Evolutionary conservation across 2,329 filamentous ascomycete species (phyloP).

Genomic region (Leptographium flavum): DNA sequence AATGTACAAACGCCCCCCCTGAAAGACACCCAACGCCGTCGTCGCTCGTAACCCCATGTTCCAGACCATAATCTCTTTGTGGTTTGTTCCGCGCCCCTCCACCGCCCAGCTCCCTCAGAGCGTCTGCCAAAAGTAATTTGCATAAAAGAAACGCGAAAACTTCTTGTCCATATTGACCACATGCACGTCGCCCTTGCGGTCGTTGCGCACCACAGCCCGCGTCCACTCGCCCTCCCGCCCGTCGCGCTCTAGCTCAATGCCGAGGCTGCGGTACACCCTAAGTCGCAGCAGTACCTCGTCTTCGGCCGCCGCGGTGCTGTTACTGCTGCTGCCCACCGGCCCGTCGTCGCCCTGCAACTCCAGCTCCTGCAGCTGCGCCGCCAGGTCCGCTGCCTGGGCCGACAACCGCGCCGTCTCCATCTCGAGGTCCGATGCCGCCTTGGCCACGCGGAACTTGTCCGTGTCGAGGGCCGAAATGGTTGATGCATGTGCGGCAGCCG

Average conservation of each 20-base stretch:
- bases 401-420: constrained; percentile 90
- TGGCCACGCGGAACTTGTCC: constrained; percentile 88
- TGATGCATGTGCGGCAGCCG: constrained; percentile 64
- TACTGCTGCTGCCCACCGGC: constrained; percentile 9
- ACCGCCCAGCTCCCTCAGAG: constrained; percentile 25
- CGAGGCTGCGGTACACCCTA: constrained; percentile 81
- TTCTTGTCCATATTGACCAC: constrained; percentile 90
- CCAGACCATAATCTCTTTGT: background rate
- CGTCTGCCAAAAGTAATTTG: constrained; percentile 91
- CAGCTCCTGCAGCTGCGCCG: constrained; percentile 62
- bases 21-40: background rate
- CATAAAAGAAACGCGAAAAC: constrained; percentile 82
- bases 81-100: no score
- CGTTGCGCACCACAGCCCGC: constrained; percentile 74
- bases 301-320: constrained; percentile 28
- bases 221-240: constrained; percentile 54
- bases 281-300: constrained; percentile 61
- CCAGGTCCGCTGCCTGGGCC: constrained; percentile 60
- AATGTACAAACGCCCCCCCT: background rate
- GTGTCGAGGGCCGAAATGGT: constrained; percentile 81
- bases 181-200: constrained; percentile 78
- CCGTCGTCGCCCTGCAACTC: constrained; percentile 82
- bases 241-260: constrained; percentile 73
- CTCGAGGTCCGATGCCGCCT: constrained; percentile 75
- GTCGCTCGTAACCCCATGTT: background rate